Conservation (phyloP, 179 eudicot species). For the Heliamphora pulchella region DNA sequence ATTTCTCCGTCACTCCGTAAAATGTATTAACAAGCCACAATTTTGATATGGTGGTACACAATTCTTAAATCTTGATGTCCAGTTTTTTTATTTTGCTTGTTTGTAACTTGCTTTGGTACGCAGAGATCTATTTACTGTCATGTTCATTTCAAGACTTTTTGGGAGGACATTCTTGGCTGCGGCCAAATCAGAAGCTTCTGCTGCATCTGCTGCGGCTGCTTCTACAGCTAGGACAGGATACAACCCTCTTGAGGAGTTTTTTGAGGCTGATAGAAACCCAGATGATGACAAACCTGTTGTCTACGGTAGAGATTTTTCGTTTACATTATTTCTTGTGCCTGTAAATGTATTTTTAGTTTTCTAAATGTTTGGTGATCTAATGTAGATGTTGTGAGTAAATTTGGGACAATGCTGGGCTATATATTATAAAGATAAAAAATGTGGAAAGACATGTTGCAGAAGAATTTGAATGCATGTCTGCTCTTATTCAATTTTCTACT, state of each 20-base stretch:
- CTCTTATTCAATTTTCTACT: not conserved
- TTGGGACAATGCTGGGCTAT: not conserved
- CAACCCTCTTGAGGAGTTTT: slow-evolving; percentile 82
- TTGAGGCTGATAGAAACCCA: slow-evolving; percentile 52
- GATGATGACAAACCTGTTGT: slow-evolving; percentile 73
- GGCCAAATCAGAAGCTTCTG: slow-evolving; percentile 46
- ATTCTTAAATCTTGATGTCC: not conserved
- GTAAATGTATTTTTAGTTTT: not conserved
- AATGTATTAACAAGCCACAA: not conserved
- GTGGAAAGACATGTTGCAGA: not conserved
- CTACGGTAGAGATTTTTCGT: slow-evolving; percentile 42
- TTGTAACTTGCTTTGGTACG: not conserved
- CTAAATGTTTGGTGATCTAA: not conserved
- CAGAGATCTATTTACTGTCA: slow-evolving; percentile 17
- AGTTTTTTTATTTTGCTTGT: not conserved
- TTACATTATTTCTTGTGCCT: not conserved
- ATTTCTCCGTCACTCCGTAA: not conserved
- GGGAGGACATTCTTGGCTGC: slow-evolving; percentile 62
- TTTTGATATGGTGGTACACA: not conserved
- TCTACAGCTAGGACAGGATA: slow-evolving; percentile 29
- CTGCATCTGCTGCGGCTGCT: slow-evolving; percentile 39
- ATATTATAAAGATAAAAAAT: too few species aligned
- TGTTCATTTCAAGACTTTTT: slow-evolving; percentile 48
- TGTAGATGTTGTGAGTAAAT: not conserved
- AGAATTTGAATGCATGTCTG: not conserved